Evolutionary conservation across 1,139 yeast species (phyloP).

Genomic region (Blastobotrys malaysiensis): DNA sequence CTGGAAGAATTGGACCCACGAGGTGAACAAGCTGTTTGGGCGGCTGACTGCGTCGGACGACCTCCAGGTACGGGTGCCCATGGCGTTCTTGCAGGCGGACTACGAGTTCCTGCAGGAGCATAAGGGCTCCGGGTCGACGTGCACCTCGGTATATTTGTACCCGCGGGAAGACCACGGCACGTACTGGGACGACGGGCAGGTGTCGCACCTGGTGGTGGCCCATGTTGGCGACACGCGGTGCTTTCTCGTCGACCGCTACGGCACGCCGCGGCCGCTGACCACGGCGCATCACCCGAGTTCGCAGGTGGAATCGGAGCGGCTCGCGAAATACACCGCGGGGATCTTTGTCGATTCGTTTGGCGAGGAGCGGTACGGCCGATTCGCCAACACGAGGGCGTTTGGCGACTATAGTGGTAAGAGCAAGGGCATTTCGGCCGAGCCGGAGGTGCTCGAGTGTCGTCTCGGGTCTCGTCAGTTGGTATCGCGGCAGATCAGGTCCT

Average conservation of each 20-base stretch:
- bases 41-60: constrained; percentile 46
- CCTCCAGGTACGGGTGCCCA: constrained; percentile 52
- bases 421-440: constrained; percentile 87
- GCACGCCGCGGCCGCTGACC: constrained; percentile 74
- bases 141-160: constrained; percentile 71
- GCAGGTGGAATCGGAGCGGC: constrained; percentile 67
- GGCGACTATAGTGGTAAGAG: constrained; percentile 81
- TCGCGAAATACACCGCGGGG: constrained; percentile 65
- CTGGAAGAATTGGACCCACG: constrained; percentile 74
- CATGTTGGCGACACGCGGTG: constrained; percentile 96
- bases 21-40: constrained; percentile 42
- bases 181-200: constrained; percentile 67
- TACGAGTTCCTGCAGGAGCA: constrained; percentile 33
- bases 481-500: constrained; percentile 9
- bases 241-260: constrained; percentile 53
- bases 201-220: constrained; percentile 67
- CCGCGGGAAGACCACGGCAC: constrained; percentile 40
- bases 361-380: constrained; percentile 74
- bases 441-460: constrained; percentile 66
- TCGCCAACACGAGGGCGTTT: constrained; percentile 89
- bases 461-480: constrained; percentile 42
- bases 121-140: constrained; percentile 67
- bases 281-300: constrained; percentile 84
- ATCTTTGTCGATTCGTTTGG: constrained; percentile 90
- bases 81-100: constrained; percentile 61